Conservation (phyloP, 192 early-diverging fungal genomes). For the Phlyctochytrium planicorne region DNA sequence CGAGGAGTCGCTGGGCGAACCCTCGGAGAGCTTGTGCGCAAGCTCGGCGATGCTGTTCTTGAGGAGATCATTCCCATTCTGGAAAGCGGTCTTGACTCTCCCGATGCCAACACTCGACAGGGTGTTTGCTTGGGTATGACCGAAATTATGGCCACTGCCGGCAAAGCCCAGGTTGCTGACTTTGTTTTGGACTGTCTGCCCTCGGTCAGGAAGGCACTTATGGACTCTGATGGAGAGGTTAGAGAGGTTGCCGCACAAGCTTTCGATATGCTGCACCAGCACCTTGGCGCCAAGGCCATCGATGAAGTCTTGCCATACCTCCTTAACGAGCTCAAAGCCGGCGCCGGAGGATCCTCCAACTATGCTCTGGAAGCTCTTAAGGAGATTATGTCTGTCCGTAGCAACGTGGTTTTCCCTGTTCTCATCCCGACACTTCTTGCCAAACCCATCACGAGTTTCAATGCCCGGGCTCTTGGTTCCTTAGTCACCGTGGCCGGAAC, state of each 20-base stretch:
- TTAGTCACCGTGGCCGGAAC: slow-evolving; percentile 88
- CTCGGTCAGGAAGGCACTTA: slow-evolving; percentile 78
- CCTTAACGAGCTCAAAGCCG: slow-evolving; percentile 69
- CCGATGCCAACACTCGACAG: slow-evolving; percentile 71
- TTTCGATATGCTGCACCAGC: slow-evolving; percentile 91
- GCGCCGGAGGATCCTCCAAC: slow-evolving; percentile 20
- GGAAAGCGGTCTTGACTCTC: slow-evolving; percentile 71
- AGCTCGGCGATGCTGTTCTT: slow-evolving; percentile 89
- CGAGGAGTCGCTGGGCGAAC: slow-evolving; percentile 88
- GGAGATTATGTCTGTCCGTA: slow-evolving; percentile 96
- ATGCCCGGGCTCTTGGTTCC: slow-evolving; percentile 85
- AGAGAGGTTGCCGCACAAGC: slow-evolving; percentile 91
- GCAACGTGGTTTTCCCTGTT: slow-evolving; percentile 96
- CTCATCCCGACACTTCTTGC: slow-evolving; percentile 92
- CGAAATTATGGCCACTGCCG: slow-evolving; percentile 87
- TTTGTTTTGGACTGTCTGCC: slow-evolving; percentile 85
- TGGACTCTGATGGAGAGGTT: slow-evolving; percentile 81
- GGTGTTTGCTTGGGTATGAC: slow-evolving; percentile 92
- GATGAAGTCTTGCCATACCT: slow-evolving; percentile 90
- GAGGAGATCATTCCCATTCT: slow-evolving; percentile 88
- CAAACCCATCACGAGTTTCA: slow-evolving; percentile 85
- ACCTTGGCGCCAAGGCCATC: slow-evolving; percentile 87
- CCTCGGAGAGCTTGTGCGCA: slow-evolving; percentile 89
- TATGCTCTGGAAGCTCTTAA: slow-evolving; percentile 93
- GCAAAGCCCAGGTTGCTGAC: slow-evolving; percentile 74